Base-by-base conservation (phyloP, 306 rosid genomes). In the Carpinus viminea region DNA sequence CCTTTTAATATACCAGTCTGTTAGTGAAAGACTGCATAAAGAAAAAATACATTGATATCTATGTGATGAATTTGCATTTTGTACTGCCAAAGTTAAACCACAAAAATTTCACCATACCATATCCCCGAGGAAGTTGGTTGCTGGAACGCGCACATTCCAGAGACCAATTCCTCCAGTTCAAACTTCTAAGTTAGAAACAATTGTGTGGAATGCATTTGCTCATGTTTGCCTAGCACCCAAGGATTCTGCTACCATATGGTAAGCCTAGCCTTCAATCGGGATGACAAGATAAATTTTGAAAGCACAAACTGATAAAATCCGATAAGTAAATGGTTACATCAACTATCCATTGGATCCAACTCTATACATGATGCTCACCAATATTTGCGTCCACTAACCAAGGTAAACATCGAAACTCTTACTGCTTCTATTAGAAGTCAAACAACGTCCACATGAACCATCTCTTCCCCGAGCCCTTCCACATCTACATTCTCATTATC, bases 401-500 rank as follows among this genome's bases (percentile, higher is more conserved):
- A 64, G 17, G 17, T 12, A 26, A 45, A 8, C n/a, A 18, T 31
- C 3, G 36, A 62, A 62, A 48, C 54, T 76, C 74, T 48, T n/a
- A 9, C 45, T 9, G 24, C 74, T 8, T 46, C 36, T 16, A 70
- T 57, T 41, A 69, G 43, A 57, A 4, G 13, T 77, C 61, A 83
- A 48, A 81, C 72, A 12, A 73, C 43, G 76, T 79, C 88, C 50
- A 81, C 72, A 36, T 68, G 79, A 18, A 72, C 86, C 47, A 54
- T 87, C 64, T 81, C 88, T 46, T 86, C 90, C 50, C 83, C 92
- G 57, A 76, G 79, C 54, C 83, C 92, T 80, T 86, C 91, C 79
- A 87, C 95, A 55, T 87, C 87, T 64, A 89, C 83, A 70, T 61
- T 85, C 88, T 88, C 88, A 84, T 90, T 89, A 13, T 87, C 82